A percentile compares a stretch with the other conserved stretches of the same genome.
These are phyloP conservation scores for Cyclostephanos invisitatus DNA, from an alignment of 108 stramenopile genomes.

Conservation along the genomic window DNA sequence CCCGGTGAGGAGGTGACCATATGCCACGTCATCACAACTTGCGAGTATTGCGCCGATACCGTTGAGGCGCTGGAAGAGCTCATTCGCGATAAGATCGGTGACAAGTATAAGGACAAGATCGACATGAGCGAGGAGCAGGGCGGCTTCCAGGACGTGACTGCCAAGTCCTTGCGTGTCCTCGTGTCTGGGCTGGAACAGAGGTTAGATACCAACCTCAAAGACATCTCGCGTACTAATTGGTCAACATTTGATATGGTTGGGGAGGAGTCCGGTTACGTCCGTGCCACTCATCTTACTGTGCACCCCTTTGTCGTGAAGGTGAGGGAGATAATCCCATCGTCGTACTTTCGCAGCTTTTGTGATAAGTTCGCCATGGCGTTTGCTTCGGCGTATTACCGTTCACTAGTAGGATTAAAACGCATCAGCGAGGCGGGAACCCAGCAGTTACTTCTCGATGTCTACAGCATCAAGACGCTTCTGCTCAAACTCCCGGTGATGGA, in stretches of 20 bases:
- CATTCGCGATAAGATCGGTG: slow-evolving; percentile 90
- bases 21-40: slow-evolving; percentile 95
- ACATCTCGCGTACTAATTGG: slow-evolving; percentile 85
- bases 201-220: slow-evolving; percentile 76
- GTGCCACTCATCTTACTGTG: slow-evolving; percentile 80
- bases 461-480: slow-evolving; percentile 93
- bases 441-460: slow-evolving; percentile 97
- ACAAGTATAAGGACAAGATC: slow-evolving; percentile 75
- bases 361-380: slow-evolving; percentile 93
- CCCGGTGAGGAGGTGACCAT: slow-evolving; percentile 85
- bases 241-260: slow-evolving; percentile 83
- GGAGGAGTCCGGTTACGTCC: slow-evolving; percentile 93
- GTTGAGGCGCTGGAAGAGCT: slow-evolving; percentile 93
- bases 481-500: slow-evolving; percentile 83
- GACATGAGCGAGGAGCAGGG: slow-evolving; percentile 89
- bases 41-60: slow-evolving; percentile 97
- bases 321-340: slow-evolving; percentile 63
- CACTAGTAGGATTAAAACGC: slow-evolving; percentile 76
- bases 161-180: slow-evolving; percentile 86
- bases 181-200: slow-evolving; percentile 86
- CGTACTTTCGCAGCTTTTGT: slow-evolving; percentile 93
- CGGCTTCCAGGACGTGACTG: slow-evolving; percentile 90
- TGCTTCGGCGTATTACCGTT: slow-evolving; percentile 71
- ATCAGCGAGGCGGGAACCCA: slow-evolving; percentile 94
- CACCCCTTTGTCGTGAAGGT: slow-evolving; percentile 73